Base-by-base conservation (phyloP, 2,329 filamentous ascomycete species). In the Ophiocordyceps australis region DNA sequence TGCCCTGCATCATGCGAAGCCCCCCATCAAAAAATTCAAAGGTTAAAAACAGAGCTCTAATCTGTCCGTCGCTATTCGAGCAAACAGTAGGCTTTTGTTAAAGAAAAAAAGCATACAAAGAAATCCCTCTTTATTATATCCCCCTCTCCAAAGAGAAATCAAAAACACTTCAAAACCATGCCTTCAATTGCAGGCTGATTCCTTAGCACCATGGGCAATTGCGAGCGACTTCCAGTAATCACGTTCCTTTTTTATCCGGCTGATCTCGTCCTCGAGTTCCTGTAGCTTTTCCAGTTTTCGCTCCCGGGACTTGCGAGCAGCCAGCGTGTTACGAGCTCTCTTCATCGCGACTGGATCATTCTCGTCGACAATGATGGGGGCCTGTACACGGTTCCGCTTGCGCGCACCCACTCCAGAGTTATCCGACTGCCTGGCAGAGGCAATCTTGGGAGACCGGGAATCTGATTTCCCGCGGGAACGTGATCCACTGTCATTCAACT, bases 261-360 rank as follows among this genome's bases (percentile, higher is more conserved):
- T 62, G 41, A 92, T 83, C 41, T 68, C 62, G 20, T 65, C 64
- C 56, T 91, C 78, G 23, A 93, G 61, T 30, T 73, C 68, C 29
- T 79, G 73, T 32, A 86, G 62, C 38, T 74, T 68, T 46, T 76
- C 64, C 30, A 80, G 72, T 59, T 93, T 93, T 37, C 82, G 75
- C 43, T 82, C 75, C 27, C 86, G 75, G 31, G 83, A 93, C 57
- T 93, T 93, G 37, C 86, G 82, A 40, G 86, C 86, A 12, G 86
- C 86, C 48, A 91, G 67, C 7, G 83, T 92, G 50, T 94, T 95
- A 38, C 83, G 77, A 26, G 83, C 85, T 48, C 86, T 79, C 72
- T 94, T 94, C 62, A 85, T 68, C 13, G 81, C 82, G n/a, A 77
- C 49, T 8, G 65, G 67, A 42, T 94, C 85, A 22, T 40, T 55